Conservation (phyloP, 1,139 yeast genomes). For the Wickerhamomyces sp. region DNA sequence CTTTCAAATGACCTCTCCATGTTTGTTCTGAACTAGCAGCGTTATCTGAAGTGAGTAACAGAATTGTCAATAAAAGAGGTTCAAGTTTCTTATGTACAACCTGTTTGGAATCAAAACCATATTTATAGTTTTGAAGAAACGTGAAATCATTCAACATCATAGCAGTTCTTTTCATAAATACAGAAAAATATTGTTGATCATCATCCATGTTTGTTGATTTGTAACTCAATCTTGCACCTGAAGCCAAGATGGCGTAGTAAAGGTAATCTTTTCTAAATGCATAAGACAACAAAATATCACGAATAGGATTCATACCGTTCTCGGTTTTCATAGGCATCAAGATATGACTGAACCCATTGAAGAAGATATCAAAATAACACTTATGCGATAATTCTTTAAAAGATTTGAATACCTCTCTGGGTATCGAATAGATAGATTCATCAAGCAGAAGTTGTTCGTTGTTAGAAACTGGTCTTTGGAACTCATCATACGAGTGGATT, state of each 20-base stretch:
- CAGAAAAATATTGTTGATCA: constrained; percentile 58
- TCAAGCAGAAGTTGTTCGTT: constrained; percentile 5
- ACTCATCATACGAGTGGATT: constrained; percentile 4
- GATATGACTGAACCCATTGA: constrained; percentile 50
- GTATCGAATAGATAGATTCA: constrained; percentile 14
- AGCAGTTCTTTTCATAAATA: constrained; percentile 55
- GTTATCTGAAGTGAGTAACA: constrained; percentile 62
- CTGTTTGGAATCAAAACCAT: constrained; percentile 34
- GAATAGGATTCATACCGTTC: constrained; percentile 47
- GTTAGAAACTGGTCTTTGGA: constrained; percentile 1
- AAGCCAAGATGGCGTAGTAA: constrained; percentile 62
- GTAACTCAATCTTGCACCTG: constrained; percentile 58
- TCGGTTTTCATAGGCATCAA: constrained; percentile 57
- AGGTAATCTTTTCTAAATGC: constrained; percentile 58
- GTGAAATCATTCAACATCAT: constrained; percentile 18
- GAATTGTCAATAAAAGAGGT: constrained; percentile 59
- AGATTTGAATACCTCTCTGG: constrained; percentile 10
- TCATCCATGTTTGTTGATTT: constrained; percentile 39
- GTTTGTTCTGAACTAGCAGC: constrained; percentile 59
- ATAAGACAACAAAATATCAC: constrained; percentile 56
- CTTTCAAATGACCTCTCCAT: constrained; percentile 72
- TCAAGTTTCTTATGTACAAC: constrained; percentile 35
- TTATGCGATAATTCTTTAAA: constrained; percentile 25
- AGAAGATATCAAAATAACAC: constrained; percentile 51
- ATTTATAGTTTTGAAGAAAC: constrained; percentile 16